Base-by-base conservation (phyloP, 2,329 filamentous ascomycete species). In the Phyllachora maydis region DNA sequence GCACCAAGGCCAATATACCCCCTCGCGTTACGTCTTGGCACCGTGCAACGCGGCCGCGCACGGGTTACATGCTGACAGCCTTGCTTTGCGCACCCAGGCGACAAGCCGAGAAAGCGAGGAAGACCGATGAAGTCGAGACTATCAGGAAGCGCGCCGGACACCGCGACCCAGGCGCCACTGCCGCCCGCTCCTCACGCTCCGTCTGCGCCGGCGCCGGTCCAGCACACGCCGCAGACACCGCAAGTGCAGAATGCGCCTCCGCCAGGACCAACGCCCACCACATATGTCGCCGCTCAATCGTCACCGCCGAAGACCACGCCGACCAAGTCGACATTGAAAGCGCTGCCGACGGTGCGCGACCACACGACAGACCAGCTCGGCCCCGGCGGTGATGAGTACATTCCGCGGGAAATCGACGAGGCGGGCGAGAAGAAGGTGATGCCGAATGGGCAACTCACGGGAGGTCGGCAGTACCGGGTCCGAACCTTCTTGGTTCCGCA, bases 351-450 rank as follows among this genome's bases (percentile, higher is more conserved):
- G 4, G 88, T 95, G 9, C 64, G 88, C 47, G 88, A 98, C 41
- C 88, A 98, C 46, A 98, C 88, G 3, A 95, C 85, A 10, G 85
- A 95, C 44, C 85, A 95, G 46, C 65, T 98, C 15, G 81, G 78
- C 24, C 60, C 75, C 14, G 77, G 81, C 38, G 77, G 78, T 31
- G 88, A 95, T 45, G 88, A 98, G 50, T 98, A 93, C 46, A 62
- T 95, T 17, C 82, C 85, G 14, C 74, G 88, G 38, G 88, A 98
- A 49, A 76, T 74, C 31, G 88, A 98, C 42, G 78, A 91, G 25
- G 75, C 73, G 20, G 88, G 88, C 26, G 88, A 98, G 54, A 82
- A 79, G 47, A 98, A 98, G 57, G 83, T 93, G 14, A 69, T 79
- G 45, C 46, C 61, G 12, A 79, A 82, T 37, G 88, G 88, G 19